Evolutionary conservation across 1,139 yeast genomes (phyloP).

Genomic region (Yamadazyma dendronema): DNA sequence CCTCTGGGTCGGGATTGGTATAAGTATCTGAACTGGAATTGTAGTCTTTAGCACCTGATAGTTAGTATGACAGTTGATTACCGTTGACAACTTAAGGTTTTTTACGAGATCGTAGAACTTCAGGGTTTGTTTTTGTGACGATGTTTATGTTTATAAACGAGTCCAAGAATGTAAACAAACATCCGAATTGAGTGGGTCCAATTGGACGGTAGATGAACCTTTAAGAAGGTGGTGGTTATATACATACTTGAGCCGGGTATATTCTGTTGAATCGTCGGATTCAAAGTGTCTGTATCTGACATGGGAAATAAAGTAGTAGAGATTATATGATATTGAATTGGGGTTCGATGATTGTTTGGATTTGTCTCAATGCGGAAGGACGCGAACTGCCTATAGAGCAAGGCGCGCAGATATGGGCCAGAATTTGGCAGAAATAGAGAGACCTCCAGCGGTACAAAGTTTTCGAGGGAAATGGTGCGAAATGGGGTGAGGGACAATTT

Average conservation of each 20-base stretch:
- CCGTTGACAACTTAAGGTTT: too few species aligned
- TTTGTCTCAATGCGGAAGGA: conserved; percentile 1
- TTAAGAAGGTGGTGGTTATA: background rate
- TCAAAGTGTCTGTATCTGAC: conserved; percentile 28
- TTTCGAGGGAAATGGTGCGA: too few species aligned
- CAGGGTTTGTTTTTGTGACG: background rate
- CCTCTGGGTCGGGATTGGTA: conserved; percentile 24
- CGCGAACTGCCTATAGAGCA: too few species aligned
- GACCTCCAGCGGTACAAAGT: too few species aligned
- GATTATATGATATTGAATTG: background rate
- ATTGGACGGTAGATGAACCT: background rate
- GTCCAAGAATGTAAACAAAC: conserved; percentile 1
- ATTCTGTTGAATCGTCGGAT: conserved; percentile 30
- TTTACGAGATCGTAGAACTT: too few species aligned
- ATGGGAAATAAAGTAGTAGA: conserved; percentile 1
- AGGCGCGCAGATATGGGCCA: too few species aligned
- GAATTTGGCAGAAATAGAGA: too few species aligned
- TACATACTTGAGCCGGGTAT: conserved; percentile 11
- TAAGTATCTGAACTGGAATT: conserved; percentile 46
- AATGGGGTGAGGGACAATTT: too few species aligned
- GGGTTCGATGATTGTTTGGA: conserved; percentile 1
- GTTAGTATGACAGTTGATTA: conserved; percentile 12
- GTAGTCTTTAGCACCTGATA: conserved; percentile 24
- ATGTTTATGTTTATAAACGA: background rate
- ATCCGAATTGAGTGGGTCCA: conserved; percentile 14